Evolutionary conservation across 352 stramenopile species (phyloP), one percentile per base, ranked within the genome.

Genomic region (Phytophthora brassicae): DNA sequence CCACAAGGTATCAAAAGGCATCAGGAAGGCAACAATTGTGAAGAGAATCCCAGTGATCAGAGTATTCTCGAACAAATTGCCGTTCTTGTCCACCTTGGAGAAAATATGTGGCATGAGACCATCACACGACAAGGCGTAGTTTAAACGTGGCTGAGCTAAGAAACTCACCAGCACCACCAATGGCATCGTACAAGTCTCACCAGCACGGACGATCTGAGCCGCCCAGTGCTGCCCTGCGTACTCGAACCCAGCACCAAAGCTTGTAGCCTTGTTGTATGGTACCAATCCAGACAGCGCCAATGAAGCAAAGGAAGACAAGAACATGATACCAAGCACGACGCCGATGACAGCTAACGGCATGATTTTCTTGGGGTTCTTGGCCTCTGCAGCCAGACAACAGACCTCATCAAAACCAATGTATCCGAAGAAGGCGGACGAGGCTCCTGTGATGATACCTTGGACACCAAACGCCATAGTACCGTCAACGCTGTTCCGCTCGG

Each of bases 381-480:
- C 75, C 61, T 95, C 86, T 19, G 81, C 85, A 7, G 89, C 86
- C 14, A 98, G 64, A 70, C 90, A 97, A 66, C 89, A 97, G 20
- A 98, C 85, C 65, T 97, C 93, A 71, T 98, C 95, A 68, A 97
- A 98, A n/a, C 95, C 95, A 26, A 98, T 75, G 70, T 95, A 98
- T 12, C 93, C 93, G 74, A 97, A 98, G 75, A 98, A 98, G 13
- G 88, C 91, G 14, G 85, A 85, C 16, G 90, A 93, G 1, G 87
- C 75, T 22, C 88, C 90, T 13, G 67, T 75, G 56, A 97, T 77
- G 39, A 98, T 73, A 29, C 86, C 86, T 35, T 76, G 64, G 0
- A 54, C 28, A 9, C 86, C 86, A 31, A 76, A 87, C 3, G 60
- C 43, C 47, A 71, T 66, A 3, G 62, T 62, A 16, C 62, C 56